Conservation (phyloP, 2,329 filamentous ascomycete genomes). For the Colletotrichum viniferum region DNA sequence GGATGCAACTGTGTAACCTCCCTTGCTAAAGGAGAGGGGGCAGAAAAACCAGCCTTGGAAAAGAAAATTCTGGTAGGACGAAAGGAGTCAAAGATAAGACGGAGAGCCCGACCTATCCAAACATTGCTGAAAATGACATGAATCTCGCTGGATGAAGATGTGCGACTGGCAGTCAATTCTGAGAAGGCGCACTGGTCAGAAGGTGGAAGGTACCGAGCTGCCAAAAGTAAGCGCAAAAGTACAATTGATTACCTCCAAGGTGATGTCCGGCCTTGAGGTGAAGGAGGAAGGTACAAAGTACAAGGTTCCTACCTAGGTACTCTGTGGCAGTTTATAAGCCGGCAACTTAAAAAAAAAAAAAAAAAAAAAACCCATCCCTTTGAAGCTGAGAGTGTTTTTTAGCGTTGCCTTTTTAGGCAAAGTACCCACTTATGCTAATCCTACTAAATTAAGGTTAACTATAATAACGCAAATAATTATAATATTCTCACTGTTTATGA, state of each 20-base stretch:
- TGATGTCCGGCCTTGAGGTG: background rate
- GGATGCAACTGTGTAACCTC: background rate
- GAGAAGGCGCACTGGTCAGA: background rate
- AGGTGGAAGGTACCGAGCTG: background rate
- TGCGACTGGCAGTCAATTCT: background rate
- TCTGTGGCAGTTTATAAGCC: background rate
- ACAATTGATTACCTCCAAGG: background rate
- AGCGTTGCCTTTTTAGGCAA: no score
- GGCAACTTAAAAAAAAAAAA: background rate
- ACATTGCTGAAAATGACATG: background rate
- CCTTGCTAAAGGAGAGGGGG: background rate
- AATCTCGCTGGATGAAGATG: background rate
- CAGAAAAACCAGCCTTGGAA: background rate
- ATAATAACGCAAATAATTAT: no score
- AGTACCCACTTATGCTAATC: no score
- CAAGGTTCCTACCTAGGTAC: background rate
- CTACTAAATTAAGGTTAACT: no score
- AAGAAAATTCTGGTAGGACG: background rate
- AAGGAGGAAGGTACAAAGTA: background rate
- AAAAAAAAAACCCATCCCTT: no score
- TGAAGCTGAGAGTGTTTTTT: no score
- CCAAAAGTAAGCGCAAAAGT: background rate
- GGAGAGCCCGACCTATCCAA: background rate
- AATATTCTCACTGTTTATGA: no score
- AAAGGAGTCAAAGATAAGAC: background rate